These are phyloP conservation scores for Neophaeococcomyces aloes DNA, from an alignment of 2,329 filamentous ascomycete genomes.

Conservation along the genomic window DNA sequence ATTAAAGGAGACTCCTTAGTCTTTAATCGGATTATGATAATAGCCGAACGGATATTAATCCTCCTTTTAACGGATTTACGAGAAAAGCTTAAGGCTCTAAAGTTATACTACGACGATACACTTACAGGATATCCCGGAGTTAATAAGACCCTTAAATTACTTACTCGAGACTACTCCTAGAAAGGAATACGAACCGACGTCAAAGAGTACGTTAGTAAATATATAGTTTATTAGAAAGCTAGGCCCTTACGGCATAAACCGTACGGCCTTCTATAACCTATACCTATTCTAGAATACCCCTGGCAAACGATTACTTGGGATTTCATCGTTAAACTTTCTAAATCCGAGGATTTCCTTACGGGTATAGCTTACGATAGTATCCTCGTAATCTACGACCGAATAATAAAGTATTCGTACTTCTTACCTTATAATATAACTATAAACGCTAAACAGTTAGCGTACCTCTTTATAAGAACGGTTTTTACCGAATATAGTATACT, in stretches of 20 bases:
- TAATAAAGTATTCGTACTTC: conserved; percentile 8
- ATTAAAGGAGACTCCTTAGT: not conserved
- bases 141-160: conserved; percentile 11
- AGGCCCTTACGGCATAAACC: conserved; percentile 11
- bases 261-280: conserved; percentile 6
- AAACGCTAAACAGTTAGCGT: conserved; percentile 5
- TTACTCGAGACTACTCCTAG: conserved; percentile 10
- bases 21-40: conserved; percentile 3
- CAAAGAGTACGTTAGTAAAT: conserved; percentile 9
- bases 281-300: conserved; percentile 14
- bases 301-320: conserved; percentile 2
- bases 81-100: conserved; percentile 6
- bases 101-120: conserved; percentile 5
- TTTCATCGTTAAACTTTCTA: conserved; percentile 9
- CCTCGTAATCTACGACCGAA: conserved; percentile 8
- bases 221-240: conserved; percentile 9
- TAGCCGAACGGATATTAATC: not conserved
- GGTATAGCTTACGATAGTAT: conserved; percentile 8
- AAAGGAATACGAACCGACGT: conserved; percentile 9
- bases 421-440: conserved; percentile 2
- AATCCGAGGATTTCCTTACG: conserved; percentile 8
- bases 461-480: conserved; percentile 9
- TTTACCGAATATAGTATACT: conserved; percentile 9
- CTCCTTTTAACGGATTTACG: not conserved
- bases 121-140: conserved; percentile 4